Base-by-base conservation (phyloP, 306 rosid genomes). In the Alnus rubra region DNA sequence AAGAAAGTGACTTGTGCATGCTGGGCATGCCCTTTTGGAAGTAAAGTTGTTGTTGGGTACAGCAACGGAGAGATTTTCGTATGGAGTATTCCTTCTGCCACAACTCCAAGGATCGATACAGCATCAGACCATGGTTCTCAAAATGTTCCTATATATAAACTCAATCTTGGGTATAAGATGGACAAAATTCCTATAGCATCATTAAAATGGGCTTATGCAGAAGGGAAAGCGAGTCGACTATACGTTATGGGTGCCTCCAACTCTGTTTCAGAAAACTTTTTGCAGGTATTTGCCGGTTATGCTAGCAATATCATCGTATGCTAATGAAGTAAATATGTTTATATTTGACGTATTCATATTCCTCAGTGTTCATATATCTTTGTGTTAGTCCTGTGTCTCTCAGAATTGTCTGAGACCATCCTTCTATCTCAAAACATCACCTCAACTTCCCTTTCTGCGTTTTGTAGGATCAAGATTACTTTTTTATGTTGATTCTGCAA, bases 21-120 rank as follows among this genome's bases (percentile, higher is more conserved):
- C 77, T 94, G 98, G 97, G 93, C 82, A 63, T 94, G 97, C 80
- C 93, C 94, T 45, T 84, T 70, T 74, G 98, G 98, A 82, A 90
- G 88, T 74, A 94, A 90, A 80, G 91, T 91, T 73, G 91, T 84
- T 86, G 85, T 94, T 70, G 97, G 97, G 77, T 94, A 92, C 89
- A 88, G 33, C 90, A 92, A 91, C 35, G 98, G 98, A 71, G 98
- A 94, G 75, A 90, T 94, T 76, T 80, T 84, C 48, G 78, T 90
- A 79, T 92, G 98, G 98, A 84, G 90, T 72, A 81, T 94, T 83
- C 91, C 91, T 71, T 73, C 88, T 71, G 48, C 58, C 64, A 76
- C 74, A 69, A 87, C 77, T 54, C 65, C 58, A 70, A 83, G 73
- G 74, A 62, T 78, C 78, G 85, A 73, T 83, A 72, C 79, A 59